These are phyloP conservation scores for Dimargaris verticillata DNA, from an alignment of 192 early-diverging fungal species.

Conservation along the genomic window DNA sequence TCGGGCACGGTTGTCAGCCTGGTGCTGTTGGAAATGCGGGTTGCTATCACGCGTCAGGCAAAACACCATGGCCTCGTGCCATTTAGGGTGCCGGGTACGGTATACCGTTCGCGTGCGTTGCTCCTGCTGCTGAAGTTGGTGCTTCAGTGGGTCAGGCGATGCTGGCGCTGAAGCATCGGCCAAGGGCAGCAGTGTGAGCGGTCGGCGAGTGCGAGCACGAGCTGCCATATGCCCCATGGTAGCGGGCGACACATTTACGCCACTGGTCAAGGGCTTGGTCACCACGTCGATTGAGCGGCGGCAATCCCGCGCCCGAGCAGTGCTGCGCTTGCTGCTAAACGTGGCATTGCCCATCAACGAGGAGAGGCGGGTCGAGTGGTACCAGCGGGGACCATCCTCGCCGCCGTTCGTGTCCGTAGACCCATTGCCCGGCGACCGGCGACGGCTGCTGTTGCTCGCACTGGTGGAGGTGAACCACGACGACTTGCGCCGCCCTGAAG, in stretches of 20 bases:
- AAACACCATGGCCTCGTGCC: conserved; percentile 9
- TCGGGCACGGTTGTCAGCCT: conserved; percentile 4
- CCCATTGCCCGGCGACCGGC: not conserved
- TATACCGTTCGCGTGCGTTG: not conserved
- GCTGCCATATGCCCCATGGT: not conserved
- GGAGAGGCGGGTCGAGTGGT: too few relatives aligned
- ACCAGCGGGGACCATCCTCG: too few relatives aligned
- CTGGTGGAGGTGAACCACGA: not conserved
- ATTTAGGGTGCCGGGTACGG: not conserved
- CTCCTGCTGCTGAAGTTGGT: not conserved
- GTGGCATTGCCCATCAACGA: too few relatives aligned
- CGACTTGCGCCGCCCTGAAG: too few relatives aligned
- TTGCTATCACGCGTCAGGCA: conserved; percentile 3
- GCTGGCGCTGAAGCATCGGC: not conserved
- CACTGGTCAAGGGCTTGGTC: not conserved
- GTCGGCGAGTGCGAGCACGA: not conserved
- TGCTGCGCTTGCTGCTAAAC: too few relatives aligned
- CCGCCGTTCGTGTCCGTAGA: not conserved
- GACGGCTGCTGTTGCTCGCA: not conserved
- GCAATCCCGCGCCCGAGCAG: too few relatives aligned
- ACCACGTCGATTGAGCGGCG: not conserved
- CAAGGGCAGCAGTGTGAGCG: not conserved
- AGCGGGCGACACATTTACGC: not conserved
- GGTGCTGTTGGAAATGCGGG: conserved; percentile 2
- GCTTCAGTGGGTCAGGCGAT: not conserved